Evolutionary conservation across 345 rosid genomes (phyloP).

Genomic region (Tarenaya hassleriana): DNA sequence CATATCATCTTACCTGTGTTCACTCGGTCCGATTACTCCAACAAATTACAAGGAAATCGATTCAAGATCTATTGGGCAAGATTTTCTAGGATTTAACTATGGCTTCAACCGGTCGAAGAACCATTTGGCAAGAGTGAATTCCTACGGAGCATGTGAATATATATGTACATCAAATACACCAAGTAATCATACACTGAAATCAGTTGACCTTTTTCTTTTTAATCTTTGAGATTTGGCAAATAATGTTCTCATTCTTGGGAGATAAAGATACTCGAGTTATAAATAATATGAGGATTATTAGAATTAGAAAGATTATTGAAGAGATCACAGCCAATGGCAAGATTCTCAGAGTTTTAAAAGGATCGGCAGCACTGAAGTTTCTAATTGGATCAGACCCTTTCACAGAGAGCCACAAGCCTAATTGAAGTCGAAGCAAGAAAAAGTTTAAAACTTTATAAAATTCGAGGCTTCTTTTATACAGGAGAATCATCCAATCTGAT

Average conservation of each 20-base stretch:
- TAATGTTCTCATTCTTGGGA: background rate
- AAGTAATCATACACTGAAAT: background rate
- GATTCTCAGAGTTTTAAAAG: no score
- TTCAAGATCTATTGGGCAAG: background rate
- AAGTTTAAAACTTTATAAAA: no score
- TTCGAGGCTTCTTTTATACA: no score
- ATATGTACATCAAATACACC: conserved; percentile 22
- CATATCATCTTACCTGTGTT: no score
- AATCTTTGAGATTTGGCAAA: background rate
- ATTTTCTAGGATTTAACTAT: conserved; percentile 41
- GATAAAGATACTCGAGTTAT: no score
- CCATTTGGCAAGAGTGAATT: conserved; percentile 79
- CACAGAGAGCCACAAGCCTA: no score
- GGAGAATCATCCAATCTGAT: no score
- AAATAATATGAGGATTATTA: background rate
- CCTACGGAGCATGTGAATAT: conserved; percentile 74
- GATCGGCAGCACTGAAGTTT: no score
- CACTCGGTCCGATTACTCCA: no score
- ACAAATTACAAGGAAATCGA: no score
- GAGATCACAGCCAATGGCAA: conserved; percentile 79
- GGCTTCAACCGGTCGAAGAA: conserved; percentile 83
- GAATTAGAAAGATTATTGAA: conserved; percentile 57
- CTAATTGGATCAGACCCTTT: no score
- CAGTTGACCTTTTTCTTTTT: background rate
- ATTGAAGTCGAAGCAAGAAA: no score